These are phyloP conservation scores for Paecilomyces fulvus DNA, from an alignment of 2,329 filamentous ascomycete genomes.

Conservation along the genomic window DNA sequence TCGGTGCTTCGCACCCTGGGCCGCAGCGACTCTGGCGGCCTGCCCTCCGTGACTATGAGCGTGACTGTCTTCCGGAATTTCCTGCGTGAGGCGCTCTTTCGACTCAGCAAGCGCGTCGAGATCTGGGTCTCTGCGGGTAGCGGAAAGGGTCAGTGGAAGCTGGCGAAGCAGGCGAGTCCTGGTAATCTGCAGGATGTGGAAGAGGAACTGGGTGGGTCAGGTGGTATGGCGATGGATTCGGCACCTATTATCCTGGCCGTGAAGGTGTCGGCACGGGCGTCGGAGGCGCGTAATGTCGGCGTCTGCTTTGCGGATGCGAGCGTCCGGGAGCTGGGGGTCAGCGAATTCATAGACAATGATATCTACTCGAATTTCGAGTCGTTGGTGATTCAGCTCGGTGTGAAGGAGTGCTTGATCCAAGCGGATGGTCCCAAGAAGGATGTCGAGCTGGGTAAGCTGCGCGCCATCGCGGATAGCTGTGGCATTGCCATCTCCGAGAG, in stretches of 20 bases:
- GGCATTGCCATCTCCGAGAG: conserved; percentile 83
- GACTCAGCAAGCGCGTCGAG: conserved; percentile 81
- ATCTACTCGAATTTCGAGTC: conserved; percentile 97
- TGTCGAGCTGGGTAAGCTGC: conserved; percentile 76
- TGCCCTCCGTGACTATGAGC: conserved; percentile 92
- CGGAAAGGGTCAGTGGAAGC: conserved; percentile 78
- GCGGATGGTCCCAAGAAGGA: conserved; percentile 74
- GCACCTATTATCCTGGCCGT: conserved; percentile 93
- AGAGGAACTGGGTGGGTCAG: conserved; percentile 68
- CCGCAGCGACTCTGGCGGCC: conserved; percentile 69
- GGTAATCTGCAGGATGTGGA: conserved; percentile 96
- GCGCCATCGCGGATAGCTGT: conserved; percentile 83
- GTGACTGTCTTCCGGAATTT: conserved; percentile 93
- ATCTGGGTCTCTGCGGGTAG: conserved; percentile 71
- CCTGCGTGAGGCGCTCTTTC: conserved; percentile 85
- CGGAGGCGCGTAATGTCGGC: conserved; percentile 76
- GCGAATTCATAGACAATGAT: conserved; percentile 98
- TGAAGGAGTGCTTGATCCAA: conserved; percentile 87
- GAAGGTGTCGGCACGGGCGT: conserved; percentile 81
- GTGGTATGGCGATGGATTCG: conserved; percentile 60
- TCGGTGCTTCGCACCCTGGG: conserved; percentile 89
- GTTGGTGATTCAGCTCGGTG: conserved; percentile 87
- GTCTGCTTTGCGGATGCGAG: conserved; percentile 98
- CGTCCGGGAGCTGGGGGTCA: conserved; percentile 88
- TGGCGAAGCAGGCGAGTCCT: conserved; percentile 84